phyloP scores from a whole-genome alignment of 108 stramenopile genomes.

The Fragilaria radians region DNA sequence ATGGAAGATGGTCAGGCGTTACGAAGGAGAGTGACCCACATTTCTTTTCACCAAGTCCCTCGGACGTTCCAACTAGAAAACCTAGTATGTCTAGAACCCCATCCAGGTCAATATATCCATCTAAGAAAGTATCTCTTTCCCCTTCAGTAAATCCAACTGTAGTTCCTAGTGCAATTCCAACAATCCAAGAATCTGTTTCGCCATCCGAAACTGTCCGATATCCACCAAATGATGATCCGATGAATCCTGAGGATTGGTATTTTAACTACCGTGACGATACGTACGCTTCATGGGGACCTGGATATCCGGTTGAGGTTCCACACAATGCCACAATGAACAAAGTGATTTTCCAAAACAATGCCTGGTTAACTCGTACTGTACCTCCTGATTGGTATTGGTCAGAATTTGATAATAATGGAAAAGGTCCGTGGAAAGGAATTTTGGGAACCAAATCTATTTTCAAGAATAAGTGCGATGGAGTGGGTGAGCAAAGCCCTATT shows the following conservation, averaged over 20 bases:
- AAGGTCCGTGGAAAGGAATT: slow-evolving; percentile 32
- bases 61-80: background rate
- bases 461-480: slow-evolving; percentile 33
- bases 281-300: slow-evolving; percentile 28
- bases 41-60: background rate
- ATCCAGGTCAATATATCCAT: background rate
- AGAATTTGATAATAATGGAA: slow-evolving; percentile 32
- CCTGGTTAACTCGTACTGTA: slow-evolving; percentile 15
- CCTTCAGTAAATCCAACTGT: no score
- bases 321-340: slow-evolving; percentile 7
- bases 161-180: background rate
- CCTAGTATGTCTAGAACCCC: background rate
- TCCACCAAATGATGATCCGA: slow-evolving; percentile 12
- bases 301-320: slow-evolving; percentile 13
- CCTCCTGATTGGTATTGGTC: slow-evolving; percentile 26
- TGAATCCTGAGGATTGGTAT: slow-evolving; percentile 17
- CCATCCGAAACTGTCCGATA: no score
- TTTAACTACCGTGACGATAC: slow-evolving; percentile 40
- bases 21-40: background rate
- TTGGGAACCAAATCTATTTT: slow-evolving; percentile 12
- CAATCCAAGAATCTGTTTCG: background rate
- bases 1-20: background rate
- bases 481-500: slow-evolving; percentile 63
- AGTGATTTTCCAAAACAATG: slow-evolving; percentile 32
- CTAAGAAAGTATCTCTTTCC: background rate